Evolutionary conservation across 2,329 filamentous ascomycete genomes (phyloP), one percentile per base, ranked within the genome.

Genomic region (Pleoardoris graminearum): DNA sequence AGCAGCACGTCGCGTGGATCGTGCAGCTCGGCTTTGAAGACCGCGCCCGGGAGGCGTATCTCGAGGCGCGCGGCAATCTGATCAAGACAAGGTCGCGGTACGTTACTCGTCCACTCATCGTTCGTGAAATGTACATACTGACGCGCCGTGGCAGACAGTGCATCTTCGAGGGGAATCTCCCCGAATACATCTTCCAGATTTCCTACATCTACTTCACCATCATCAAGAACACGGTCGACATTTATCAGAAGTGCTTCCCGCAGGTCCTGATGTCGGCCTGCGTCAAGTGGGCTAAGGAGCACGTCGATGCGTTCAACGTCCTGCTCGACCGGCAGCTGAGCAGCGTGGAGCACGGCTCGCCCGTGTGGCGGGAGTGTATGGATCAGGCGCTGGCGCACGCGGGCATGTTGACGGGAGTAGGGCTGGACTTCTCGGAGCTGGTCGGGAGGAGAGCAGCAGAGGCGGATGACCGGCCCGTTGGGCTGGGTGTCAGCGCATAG

Each of bases 201-300:
- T 94, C 93, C 1, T 97, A 91, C 74, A 91, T 96, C 51, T 97
- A 96, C 74, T 99, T 99, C 75, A 91, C 87, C 48, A 83, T 96
- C 59, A 93, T 99, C 69, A 87, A 90, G 63, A 97, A 97, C 75
- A 97, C 94, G 0, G 89, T 97, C 54, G 83, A 84, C 66, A 92
- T 90, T 67, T 97, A 94, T 74, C 91, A 96, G 68, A 78, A 80
- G 48, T 75, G 73, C 56, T 97, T 97, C 70, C 87, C 91, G 10
- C 82, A 90, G 22, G 80, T 86, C 12, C 90, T 94, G 79, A 95
- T 94, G 82, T 96, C 91, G 66, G 91, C 92, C 0, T 96, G 91
- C 64, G 93, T 99, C 65, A 95, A 93, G 69, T 99, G 94, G 94
- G 92, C 91, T n/a, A 97, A 97, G 74, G 88, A 94, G 63, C 87